Conservation (phyloP, 352 stramenopile species). For the Globisporangium paroecandrum region DNA sequence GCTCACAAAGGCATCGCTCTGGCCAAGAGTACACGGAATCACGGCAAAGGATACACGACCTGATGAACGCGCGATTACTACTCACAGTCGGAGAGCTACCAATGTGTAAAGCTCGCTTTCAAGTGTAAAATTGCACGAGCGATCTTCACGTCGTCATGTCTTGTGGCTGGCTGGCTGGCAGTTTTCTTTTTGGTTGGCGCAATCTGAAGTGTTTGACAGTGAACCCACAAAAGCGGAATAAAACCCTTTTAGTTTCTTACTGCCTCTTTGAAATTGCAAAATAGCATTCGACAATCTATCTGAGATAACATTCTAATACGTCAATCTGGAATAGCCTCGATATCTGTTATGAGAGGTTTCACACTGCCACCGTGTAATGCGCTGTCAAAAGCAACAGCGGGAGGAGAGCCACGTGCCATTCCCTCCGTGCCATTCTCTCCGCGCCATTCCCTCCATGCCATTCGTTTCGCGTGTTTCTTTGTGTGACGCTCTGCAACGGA, state of each 20-base stretch:
- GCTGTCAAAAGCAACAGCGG: not conserved
- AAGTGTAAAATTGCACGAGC: too few relatives aligned
- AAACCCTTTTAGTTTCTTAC: not conserved
- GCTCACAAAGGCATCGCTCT: not conserved
- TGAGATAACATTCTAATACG: too few relatives aligned
- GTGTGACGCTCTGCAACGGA: not conserved
- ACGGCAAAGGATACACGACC: not conserved
- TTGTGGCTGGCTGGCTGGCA: not conserved
- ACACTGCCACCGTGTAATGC: not conserved
- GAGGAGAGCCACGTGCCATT: too few relatives aligned
- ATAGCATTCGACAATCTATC: not conserved
- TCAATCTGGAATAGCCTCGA: too few relatives aligned
- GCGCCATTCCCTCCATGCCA: not conserved
- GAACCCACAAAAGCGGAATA: not conserved
- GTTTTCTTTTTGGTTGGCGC: not conserved
- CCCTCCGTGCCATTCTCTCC: not conserved
- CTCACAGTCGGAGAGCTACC: too few relatives aligned
- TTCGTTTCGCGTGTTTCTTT: not conserved
- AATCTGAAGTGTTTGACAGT: not conserved
- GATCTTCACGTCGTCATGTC: too few relatives aligned
- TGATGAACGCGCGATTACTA: not conserved
- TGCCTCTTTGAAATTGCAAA: not conserved
- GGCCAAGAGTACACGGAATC: not conserved
- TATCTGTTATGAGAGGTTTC: not conserved
- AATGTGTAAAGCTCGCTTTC: too few relatives aligned